A percentile compares a stretch with the other conserved stretches of the same genome.
phyloP scores from a whole-genome alignment of 2,329 filamentous ascomycete species.

The Fusarium solani-melongenae region DNA sequence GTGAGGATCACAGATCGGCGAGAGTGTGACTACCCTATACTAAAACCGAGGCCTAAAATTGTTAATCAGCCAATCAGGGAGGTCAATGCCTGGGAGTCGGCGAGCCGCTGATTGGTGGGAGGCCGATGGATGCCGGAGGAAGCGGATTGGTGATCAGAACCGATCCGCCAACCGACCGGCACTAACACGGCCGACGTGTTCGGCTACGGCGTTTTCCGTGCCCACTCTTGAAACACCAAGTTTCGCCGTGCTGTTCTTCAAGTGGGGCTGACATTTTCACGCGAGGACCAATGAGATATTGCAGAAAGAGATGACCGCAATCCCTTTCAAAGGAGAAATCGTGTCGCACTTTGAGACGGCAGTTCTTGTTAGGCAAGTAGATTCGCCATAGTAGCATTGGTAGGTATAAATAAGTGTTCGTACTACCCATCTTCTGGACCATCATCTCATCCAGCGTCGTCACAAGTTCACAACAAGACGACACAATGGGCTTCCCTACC shows the following conservation, averaged over 20 bases:
- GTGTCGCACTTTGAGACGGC: neutral
- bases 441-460: neutral
- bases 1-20: neutral
- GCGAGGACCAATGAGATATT: neutral
- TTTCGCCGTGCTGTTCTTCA: neutral
- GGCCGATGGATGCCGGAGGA: neutral
- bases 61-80: neutral
- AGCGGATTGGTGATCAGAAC: neutral
- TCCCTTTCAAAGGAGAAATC: neutral
- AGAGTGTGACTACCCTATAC: neutral
- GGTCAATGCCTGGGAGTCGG: neutral
- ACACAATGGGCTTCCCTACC: neutral
- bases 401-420: neutral
- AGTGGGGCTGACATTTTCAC: neutral
- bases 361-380: neutral
- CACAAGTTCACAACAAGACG: neutral
- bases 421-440: neutral
- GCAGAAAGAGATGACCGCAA: neutral
- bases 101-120: neutral
- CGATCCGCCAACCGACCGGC: neutral
- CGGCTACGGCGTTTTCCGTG: neutral
- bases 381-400: neutral
- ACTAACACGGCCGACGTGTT: neutral
- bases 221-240: neutral
- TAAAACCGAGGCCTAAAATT: neutral